Evolutionary conservation across 2,329 filamentous ascomycete genomes (phyloP), one percentile per base, ranked within the genome.

Genomic region (Orbilia quercus): DNA sequence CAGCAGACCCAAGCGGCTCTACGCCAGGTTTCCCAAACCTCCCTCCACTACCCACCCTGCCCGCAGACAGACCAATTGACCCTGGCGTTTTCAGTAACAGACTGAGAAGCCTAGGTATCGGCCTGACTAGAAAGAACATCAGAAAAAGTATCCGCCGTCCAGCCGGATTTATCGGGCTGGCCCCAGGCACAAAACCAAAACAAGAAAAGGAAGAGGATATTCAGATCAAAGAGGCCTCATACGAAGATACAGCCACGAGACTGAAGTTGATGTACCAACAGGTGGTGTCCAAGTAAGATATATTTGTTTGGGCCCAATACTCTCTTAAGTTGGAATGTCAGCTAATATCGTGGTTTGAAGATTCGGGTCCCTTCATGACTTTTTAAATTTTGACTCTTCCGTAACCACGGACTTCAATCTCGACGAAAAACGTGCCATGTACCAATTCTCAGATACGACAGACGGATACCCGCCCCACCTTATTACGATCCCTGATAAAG

Each of bases 391-490:
- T 22, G 51, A 66, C 7, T 66, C 51, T 1, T 50, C 62, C 7
- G 51, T 44, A 2, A 45, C 51, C 4, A 65, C 60, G 1, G 28
- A 65, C 16, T 66, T 66, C 20, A 20, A 40, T 14, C 5, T 66
- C 3, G 16, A 45, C 0, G 25, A 66, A 7, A 66, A 57, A 42
- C 47, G 51, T 31, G 22, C 38, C 6, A 38, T 58, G 20, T 66
- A 50, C 12, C 18, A 42, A 16, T 66, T 34, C 18, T 57, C 62
- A 0, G 20, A 58, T 7, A n/a, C 40, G 20, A 9, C 36, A 1
- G 62, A 66, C 20, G 31, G 31, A 34, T 80, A 78, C 31, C 79
- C 79, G 11, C 78, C 79, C n/a, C 78, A 78, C 65, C 65, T 79
- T 7, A 76, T 75, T 28, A 69, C 76, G 11, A 78, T 78, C 14